Evolutionary conservation across 1,284 basidiomycete species (phyloP), one percentile per base, ranked within the genome.

Genomic region (Apiotrichum laibachii): DNA sequence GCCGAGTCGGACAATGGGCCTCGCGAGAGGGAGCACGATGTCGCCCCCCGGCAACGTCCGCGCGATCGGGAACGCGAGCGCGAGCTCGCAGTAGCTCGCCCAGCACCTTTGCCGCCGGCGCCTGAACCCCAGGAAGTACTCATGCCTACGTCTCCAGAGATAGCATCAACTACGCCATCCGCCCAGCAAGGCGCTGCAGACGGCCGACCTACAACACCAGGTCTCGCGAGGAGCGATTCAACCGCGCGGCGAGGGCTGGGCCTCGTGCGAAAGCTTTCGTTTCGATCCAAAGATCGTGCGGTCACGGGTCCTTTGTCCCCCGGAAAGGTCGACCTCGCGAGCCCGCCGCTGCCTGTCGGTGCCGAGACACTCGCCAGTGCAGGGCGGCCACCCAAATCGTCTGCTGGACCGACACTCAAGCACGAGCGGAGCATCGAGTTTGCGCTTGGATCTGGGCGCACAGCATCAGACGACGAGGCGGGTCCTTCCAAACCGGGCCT

Each of bases 231-330:
- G 26, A 31, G 26, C 26, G 26, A 31, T 31, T 31, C 26, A 31
- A 31, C 26, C 26, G 26, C 26, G 7, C 59, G 55, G 5, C 55
- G 59, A 4, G 59, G 50, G 10, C 54, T 60, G 1, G 55, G 59
- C 3, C 54, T 60, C 19, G 59, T 60, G 3, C 59, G 59, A 50
- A 60, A 60, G 40, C 45, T 60, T 7, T 53, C 50, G 9, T 60
- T 60, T 46, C 59, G 59, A 5, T 26, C 59, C 1, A 37, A 50
- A 8, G 50, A 60, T 9, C 50, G 43, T n/a, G 43, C 57, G 7
- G 34, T 37, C 35, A 19, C 50, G 13, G 37, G 5, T 8, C 31
- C 47, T 5, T 19, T 44, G 46, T 26, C 52, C 3, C 45, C 43
- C 2, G 31, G 11, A 19, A 53, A 44, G 22, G 26, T 6, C 21